Evolutionary conservation across 495 filamentous ascomycete species (phyloP).

Genomic region (Xylaria bambusicola): DNA sequence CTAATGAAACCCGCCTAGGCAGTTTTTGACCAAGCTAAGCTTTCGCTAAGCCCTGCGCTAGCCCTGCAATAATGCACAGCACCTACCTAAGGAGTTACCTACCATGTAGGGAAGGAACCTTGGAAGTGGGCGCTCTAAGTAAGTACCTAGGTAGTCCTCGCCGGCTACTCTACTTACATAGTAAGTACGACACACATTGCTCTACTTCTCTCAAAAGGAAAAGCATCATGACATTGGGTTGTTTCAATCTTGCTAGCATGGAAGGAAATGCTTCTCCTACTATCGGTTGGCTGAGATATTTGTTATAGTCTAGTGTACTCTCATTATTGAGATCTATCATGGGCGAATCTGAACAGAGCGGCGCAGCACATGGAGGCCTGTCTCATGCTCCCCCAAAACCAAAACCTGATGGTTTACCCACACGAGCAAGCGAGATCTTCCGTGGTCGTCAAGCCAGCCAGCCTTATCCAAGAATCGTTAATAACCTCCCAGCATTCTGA

Average conservation of each 20-base stretch:
- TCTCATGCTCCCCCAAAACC: background rate
- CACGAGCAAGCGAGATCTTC: background rate
- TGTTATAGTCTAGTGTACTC: too few relatives aligned
- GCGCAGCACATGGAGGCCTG: background rate
- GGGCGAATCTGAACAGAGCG: background rate
- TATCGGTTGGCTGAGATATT: too few relatives aligned
- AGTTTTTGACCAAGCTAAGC: background rate
- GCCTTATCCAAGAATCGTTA: conserved; percentile 19
- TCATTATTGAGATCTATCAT: too few relatives aligned
- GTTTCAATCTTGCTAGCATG: too few relatives aligned
- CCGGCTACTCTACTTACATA: background rate
- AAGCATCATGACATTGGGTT: too few relatives aligned
- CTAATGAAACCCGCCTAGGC: background rate
- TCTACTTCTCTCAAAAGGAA: too few relatives aligned
- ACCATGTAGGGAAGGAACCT: too few relatives aligned
- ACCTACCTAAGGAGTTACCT: too few relatives aligned
- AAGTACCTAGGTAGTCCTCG: background rate
- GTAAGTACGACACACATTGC: background rate
- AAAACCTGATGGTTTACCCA: background rate
- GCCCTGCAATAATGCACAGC: background rate
- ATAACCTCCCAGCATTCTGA: conserved; percentile 21
- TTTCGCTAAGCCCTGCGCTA: conserved; percentile 7
- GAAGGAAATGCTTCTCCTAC: too few relatives aligned
- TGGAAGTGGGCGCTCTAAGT: background rate
- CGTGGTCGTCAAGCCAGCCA: background rate